Conservation (phyloP, 768 basidiomycete species). For the Coprinopsis cinerea region DNA sequence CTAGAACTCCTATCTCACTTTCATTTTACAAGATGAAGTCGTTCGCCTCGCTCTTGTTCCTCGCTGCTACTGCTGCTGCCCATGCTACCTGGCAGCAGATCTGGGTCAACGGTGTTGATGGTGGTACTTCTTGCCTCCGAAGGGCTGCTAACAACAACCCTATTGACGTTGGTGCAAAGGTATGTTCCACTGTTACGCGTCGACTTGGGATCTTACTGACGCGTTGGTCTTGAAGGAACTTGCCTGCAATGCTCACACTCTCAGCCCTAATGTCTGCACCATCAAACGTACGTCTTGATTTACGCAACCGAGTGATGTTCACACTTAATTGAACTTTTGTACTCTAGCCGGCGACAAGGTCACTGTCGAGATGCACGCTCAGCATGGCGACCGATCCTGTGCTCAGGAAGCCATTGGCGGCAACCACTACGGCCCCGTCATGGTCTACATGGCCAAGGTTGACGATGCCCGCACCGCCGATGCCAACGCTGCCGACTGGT, state of each 20-base stretch:
- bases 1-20: too few relatives aligned
- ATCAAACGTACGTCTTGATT: conserved; percentile 28
- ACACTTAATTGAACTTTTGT: not conserved
- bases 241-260: conserved; percentile 39
- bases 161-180: conserved; percentile 33
- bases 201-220: not conserved
- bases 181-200: conserved; percentile 15
- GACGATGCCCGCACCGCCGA: conserved; percentile 37
- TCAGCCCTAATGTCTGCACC: conserved; percentile 34
- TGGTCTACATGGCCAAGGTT: conserved; percentile 45
- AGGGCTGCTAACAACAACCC: conserved; percentile 41
- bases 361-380: conserved; percentile 54
- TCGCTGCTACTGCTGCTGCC: conserved; percentile 36
- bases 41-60: conserved; percentile 1
- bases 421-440: conserved; percentile 44
- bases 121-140: conserved; percentile 41
- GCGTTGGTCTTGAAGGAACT: conserved; percentile 27
- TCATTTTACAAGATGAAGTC: not conserved
- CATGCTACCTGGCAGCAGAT: conserved; percentile 52
- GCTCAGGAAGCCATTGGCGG: conserved; percentile 45
- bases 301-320: too few relatives aligned
- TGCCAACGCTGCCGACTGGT: conserved; percentile 37
- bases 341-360: conserved; percentile 36
- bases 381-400: conserved; percentile 41
- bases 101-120: conserved; percentile 46